Evolutionary conservation across 1,284 basidiomycete genomes (phyloP).

Genomic region (Melampsora americana): DNA sequence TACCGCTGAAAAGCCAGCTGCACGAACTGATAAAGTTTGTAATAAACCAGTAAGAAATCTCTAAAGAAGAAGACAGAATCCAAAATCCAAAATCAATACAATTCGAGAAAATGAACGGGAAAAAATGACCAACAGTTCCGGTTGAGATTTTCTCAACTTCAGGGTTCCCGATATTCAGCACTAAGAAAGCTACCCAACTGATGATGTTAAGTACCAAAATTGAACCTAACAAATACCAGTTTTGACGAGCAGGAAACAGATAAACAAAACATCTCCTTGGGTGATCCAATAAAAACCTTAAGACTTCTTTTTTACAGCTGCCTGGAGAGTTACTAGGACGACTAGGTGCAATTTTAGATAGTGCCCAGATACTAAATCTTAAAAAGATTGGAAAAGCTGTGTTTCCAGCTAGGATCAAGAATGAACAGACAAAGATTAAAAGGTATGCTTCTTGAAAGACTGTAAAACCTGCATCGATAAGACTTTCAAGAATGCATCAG

Average conservation of each 20-base stretch:
- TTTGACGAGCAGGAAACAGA: conserved; percentile 84
- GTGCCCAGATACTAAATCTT: conserved; percentile 61
- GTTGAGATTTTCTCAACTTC: conserved; percentile 68
- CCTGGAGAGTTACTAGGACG: conserved; percentile 57
- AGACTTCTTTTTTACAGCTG: conserved; percentile 64
- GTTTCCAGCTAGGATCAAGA: conserved; percentile 19
- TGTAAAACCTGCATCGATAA: conserved; percentile 41
- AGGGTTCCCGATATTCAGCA: conserved; percentile 79
- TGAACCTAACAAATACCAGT: conserved; percentile 76
- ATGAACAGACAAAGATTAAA: conserved; percentile 59
- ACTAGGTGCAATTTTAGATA: conserved; percentile 65
- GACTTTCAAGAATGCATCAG: background rate
- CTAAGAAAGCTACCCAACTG: conserved; percentile 83
- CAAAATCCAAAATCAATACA: background rate
- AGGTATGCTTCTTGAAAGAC: conserved; percentile 69
- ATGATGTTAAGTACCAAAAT: conserved; percentile 73
- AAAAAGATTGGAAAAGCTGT: conserved; percentile 50
- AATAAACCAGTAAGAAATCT: conserved; percentile 54
- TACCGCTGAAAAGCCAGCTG: conserved; percentile 61
- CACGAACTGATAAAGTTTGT: conserved; percentile 67
- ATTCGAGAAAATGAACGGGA: conserved; percentile 50
- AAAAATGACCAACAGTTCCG: conserved; percentile 60
- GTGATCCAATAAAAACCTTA: conserved; percentile 89
- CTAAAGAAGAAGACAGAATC: conserved; percentile 55
- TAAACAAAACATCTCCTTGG: conserved; percentile 92